A percentile compares a stretch with the other conserved stretches of the same genome.
These are phyloP conservation scores for Begonia masoniana DNA, from an alignment of 306 rosid genomes.

Conservation along the genomic window DNA sequence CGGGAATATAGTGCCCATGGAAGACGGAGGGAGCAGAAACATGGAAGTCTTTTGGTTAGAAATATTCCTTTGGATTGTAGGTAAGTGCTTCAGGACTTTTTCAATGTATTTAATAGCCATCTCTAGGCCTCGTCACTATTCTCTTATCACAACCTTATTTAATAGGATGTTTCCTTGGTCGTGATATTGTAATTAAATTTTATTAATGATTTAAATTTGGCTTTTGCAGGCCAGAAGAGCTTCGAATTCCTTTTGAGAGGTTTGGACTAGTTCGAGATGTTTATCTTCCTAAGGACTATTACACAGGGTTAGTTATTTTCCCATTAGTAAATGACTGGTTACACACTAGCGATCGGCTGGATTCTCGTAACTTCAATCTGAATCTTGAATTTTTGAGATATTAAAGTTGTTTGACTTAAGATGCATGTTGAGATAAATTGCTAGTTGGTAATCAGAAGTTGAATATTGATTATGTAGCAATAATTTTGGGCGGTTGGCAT, in stretches of 20 bases:
- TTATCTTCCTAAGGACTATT: constrained; percentile 89
- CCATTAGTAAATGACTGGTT: not conserved
- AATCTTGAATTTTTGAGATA: no score
- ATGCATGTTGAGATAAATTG: no score
- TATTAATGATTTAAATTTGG: not conserved
- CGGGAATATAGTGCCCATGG: constrained; percentile 34
- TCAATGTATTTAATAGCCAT: not conserved
- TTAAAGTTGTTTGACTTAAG: no score
- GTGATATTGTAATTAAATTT: constrained; percentile 1
- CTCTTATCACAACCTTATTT: not conserved
- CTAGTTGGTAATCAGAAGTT: no score
- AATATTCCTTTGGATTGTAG: constrained; percentile 89
- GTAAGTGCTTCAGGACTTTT: constrained; percentile 10
- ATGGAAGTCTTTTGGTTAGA: constrained; percentile 90
- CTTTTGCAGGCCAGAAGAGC: constrained; percentile 61
- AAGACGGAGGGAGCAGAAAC: constrained; percentile 57
- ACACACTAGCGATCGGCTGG: no score
- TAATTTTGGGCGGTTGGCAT: no score
- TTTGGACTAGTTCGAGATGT: constrained; percentile 91
- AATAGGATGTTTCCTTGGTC: not conserved
- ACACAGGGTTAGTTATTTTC: constrained; percentile 58
- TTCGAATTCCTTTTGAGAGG: constrained; percentile 76
- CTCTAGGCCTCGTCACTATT: not conserved
- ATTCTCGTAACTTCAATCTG: no score
- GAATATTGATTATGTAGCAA: no score